These are phyloP conservation scores for Calendula officinalis DNA, from an alignment of 129 eudicot genomes.

Conservation along the genomic window DNA sequence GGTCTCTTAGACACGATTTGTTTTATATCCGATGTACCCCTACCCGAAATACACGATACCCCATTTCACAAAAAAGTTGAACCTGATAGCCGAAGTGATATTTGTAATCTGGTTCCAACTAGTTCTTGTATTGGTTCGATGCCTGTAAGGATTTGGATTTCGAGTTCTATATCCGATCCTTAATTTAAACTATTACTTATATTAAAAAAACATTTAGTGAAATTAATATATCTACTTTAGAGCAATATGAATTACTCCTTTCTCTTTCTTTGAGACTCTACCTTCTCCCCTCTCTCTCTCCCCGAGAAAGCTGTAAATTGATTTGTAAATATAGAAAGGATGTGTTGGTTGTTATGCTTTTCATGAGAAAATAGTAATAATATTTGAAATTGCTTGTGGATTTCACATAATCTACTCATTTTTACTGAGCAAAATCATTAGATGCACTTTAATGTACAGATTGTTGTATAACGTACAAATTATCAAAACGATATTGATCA, in stretches of 20 bases:
- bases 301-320: conserved; percentile 31
- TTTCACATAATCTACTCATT: conserved; percentile 13
- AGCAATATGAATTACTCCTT: conserved; percentile 22
- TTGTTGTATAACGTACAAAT: neutral
- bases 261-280: conserved; percentile 39
- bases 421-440: conserved; percentile 12
- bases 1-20: too few species aligned
- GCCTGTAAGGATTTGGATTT: too few species aligned
- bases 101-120: too few species aligned
- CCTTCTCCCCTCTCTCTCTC: too few species aligned
- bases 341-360: conserved; percentile 31
- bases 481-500: neutral
- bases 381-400: conserved; percentile 22
- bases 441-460: conserved; percentile 4
- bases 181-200: neutral
- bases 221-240: conserved; percentile 17
- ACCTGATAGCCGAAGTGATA: too few species aligned
- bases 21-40: too few species aligned
- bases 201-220: neutral
- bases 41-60: too few species aligned
- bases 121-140: too few species aligned
- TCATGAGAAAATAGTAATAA: conserved; percentile 12
- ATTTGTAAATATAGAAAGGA: conserved; percentile 27
- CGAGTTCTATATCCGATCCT: too few species aligned
- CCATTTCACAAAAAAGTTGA: too few species aligned